Base-by-base conservation (phyloP, 1,139 yeast species). In the Geotrichum histeridarum region DNA sequence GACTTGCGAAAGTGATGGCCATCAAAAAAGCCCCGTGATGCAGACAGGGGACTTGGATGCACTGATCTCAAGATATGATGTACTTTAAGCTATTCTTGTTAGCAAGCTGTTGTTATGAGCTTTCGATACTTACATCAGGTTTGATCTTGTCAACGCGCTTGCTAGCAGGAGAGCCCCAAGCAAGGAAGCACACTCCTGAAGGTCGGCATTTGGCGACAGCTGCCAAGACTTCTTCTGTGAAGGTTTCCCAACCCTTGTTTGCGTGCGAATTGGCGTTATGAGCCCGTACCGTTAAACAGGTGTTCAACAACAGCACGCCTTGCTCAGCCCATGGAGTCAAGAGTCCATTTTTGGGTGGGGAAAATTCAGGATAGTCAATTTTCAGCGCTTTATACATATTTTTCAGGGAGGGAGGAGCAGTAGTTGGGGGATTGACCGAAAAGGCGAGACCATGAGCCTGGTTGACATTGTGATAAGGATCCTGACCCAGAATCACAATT, bases 381-480 rank as follows among this genome's bases (percentile, higher is more conserved):
- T 77, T 72, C 15, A 93, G 70, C 12, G 89, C 84, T 66, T 90
- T 93, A 74, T 85, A 94, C 56, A 93, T 94, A 66, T 93, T 93
- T 53, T 81, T 76, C 59, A 93, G 74, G 1, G 97, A 89, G 1
- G 99, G 99, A 1, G 99, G 99, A 0, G 95, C 81, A 4, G 75
- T 80, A 1, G 89, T 83, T 2, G 96, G 96, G 36, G 87, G 85
- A 50, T 82, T 76, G 1, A 93, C 99, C 11, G 95, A 86, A 64
- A 93, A 93, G 4, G 99, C 98, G 32, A 93, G 74, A 0, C 99
- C 99, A 65, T 93, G 99, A 0, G 99, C 99, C 68, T 93, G 99
- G 64, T 87, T 86, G 62, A 70, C 71, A 66, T 90, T 90, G 69
- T 94, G 99, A 67, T 93, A 93, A 0, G 99, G 99, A 68, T 93